These are phyloP conservation scores for Pythium guiyangense DNA, from an alignment of 352 stramenopile genomes.

Conservation along the genomic window DNA sequence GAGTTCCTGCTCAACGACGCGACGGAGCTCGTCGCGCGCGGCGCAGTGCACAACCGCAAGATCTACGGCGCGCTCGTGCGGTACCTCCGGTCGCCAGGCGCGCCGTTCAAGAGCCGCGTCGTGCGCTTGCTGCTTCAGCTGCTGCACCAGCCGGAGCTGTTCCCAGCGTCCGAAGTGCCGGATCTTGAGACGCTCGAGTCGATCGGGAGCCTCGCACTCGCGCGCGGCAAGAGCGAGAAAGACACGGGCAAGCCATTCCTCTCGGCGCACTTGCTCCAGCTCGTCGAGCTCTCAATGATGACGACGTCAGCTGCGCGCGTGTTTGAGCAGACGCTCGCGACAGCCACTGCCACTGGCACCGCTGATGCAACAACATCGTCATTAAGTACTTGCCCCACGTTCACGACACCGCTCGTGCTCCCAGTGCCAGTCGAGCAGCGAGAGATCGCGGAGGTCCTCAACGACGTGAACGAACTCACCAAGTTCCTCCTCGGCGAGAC, in stretches of 20 bases:
- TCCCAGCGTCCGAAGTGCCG: conserved; percentile 47
- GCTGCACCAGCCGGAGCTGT: conserved; percentile 53
- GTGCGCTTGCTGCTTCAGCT: conserved; percentile 75
- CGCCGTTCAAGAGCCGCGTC: conserved; percentile 77
- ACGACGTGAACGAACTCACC: conserved; percentile 45
- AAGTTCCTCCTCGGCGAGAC: conserved; percentile 59
- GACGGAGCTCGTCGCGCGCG: conserved; percentile 49
- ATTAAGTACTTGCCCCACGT: neutral
- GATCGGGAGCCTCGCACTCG: conserved; percentile 55
- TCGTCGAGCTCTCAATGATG: conserved; percentile 75
- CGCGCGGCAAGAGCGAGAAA: conserved; percentile 52
- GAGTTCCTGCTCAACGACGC: conserved; percentile 78
- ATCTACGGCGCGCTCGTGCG: conserved; percentile 79
- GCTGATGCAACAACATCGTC: neutral
- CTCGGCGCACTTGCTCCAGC: conserved; percentile 65
- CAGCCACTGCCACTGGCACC: no score
- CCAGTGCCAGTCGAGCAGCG: conserved; percentile 41
- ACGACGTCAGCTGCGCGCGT: conserved; percentile 31
- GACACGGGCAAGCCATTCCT: conserved; percentile 64
- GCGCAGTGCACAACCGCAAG: conserved; percentile 75
- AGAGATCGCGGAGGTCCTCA: conserved; percentile 33
- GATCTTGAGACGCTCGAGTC: conserved; percentile 59
- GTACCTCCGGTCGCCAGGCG: conserved; percentile 73
- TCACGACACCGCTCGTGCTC: conserved; percentile 24
- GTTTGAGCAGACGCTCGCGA: conserved; percentile 17